Conservation (phyloP, 2,329 filamentous ascomycete genomes). For the Exserohilum turcica region DNA sequence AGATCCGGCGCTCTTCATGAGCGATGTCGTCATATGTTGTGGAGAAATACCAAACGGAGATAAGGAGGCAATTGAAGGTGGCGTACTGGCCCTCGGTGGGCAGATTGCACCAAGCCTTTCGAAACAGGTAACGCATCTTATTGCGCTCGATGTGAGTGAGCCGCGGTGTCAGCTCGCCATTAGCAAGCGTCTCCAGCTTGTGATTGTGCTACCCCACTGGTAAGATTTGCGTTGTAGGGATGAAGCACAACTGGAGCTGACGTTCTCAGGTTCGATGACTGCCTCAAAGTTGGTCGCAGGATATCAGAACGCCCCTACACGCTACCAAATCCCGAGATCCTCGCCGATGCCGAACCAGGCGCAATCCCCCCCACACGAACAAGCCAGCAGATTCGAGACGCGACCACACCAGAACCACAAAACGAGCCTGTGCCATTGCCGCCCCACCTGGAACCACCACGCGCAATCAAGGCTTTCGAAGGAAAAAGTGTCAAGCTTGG, state of each 20-base stretch:
- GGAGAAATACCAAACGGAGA: conserved; percentile 84
- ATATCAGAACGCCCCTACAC: conserved; percentile 88
- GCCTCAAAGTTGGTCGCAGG: conserved; percentile 86
- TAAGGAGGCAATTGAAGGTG: conserved; percentile 89
- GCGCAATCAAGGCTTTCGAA: conserved; percentile 67
- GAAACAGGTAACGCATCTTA: conserved; percentile 83
- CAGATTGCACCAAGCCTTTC: conserved; percentile 74
- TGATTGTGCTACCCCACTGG: conserved; percentile 94
- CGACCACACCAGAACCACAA: conserved; percentile 40
- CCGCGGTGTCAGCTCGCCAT: conserved; percentile 69
- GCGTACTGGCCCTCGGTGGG: conserved; percentile 86
- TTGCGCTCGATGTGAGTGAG: conserved; percentile 77
- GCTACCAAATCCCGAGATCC: conserved; percentile 82
- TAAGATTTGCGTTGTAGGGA: conserved; percentile 48
- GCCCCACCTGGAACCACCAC: conserved; percentile 28
- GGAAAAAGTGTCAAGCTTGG: conserved; percentile 79
- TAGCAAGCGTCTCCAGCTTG: conserved; percentile 70
- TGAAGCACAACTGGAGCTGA: conserved; percentile 7
- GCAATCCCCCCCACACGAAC: conserved; percentile 54
- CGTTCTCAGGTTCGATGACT: conserved; percentile 83
- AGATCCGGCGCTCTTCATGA: conserved; percentile 88
- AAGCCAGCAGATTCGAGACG: conserved; percentile 44
- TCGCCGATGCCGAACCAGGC: conserved; percentile 48
- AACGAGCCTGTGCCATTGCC: conserved; percentile 28
- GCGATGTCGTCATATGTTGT: conserved; percentile 79